A percentile compares a stretch with the other conserved stretches of the same genome.
Conservation (phyloP, 2,329 filamentous ascomycete species). For the Ascochyta pisi region DNA sequence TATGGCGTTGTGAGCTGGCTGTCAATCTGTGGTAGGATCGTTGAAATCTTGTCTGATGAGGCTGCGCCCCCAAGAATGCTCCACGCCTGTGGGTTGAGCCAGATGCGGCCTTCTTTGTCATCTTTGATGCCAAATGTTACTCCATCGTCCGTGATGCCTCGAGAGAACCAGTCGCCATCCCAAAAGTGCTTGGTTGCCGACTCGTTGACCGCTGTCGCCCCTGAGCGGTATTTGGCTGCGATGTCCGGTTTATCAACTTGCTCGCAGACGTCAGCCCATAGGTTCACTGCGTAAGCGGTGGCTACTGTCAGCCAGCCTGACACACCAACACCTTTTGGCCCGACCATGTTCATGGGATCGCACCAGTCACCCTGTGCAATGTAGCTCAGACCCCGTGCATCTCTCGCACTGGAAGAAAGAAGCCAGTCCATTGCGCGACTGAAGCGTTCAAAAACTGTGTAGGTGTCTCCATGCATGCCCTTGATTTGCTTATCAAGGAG, state of each 20-base stretch:
- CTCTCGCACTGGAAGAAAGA: slow-evolving; percentile 53
- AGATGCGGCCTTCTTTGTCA: slow-evolving; percentile 63
- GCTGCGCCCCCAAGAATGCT: slow-evolving; percentile 63
- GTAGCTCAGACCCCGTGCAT: slow-evolving; percentile 62
- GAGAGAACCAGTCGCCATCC: slow-evolving; percentile 64
- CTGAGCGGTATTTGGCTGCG: slow-evolving; percentile 55
- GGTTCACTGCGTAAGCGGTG: slow-evolving; percentile 60
- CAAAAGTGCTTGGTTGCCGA: slow-evolving; percentile 62
- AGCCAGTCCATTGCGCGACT: slow-evolving; percentile 66
- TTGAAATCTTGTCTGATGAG: slow-evolving; percentile 50
- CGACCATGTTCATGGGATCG: slow-evolving; percentile 69
- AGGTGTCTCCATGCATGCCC: slow-evolving; percentile 53
- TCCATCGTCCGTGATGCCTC: slow-evolving; percentile 64
- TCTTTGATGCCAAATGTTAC: slow-evolving; percentile 60
- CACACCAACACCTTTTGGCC: slow-evolving; percentile 63
- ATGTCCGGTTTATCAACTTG: slow-evolving; percentile 51
- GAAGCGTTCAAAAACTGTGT: slow-evolving; percentile 63
- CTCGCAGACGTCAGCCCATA: slow-evolving; percentile 63
- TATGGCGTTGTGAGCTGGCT: slow-evolving; percentile 61
- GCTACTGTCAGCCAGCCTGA: slow-evolving; percentile 66
- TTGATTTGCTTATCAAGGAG: slow-evolving; percentile 56
- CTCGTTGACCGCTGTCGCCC: slow-evolving; percentile 57
- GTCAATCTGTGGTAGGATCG: slow-evolving; percentile 60
- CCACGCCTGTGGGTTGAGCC: slow-evolving; percentile 65
- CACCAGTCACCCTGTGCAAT: slow-evolving; percentile 68